Evolutionary conservation across 768 basidiomycete species (phyloP), one percentile per base, ranked within the genome.

Genomic region (Phylloporus sp.): DNA sequence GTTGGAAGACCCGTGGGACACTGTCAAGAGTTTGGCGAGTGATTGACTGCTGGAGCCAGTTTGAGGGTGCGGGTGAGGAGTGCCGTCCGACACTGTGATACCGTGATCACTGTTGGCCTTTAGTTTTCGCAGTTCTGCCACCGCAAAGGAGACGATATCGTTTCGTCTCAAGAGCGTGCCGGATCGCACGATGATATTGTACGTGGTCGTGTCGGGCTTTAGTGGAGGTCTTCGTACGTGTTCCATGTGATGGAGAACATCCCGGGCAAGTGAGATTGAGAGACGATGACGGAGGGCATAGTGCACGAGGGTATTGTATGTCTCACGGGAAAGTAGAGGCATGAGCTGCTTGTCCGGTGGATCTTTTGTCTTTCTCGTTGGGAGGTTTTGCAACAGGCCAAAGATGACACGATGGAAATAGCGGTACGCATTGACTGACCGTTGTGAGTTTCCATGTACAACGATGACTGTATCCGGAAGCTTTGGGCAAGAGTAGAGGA

Each of bases 271-370:
- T 1, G 57, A 47, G 15, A 74, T 64, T 6, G 81, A 81, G 32
- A 71, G 65, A n/a, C 76, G 74, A 54, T 84, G 74, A 8, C 77
- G 76, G 28, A 90, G 70, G 5, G 81, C 69, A 60, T 87, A 89
- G 50, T 84, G 73, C 4, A 90, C 54, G 22, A 90, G 74, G 1
- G 78, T 57, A 59, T 86, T 84, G 63, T 81, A 84, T 1, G 74
- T 66, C 18, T 65, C 59, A 9, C 70, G 48, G 33, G 71, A 66
- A 7, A 80, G 57, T 1, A 62, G 60, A 17, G 68, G 72, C 31
- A 66, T 59, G 40, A 55, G 28, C 15, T 49, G 42, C 41, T 52
- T 31, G 42, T 33, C 27, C n/a, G 50, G 50, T 50, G 56, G 46
- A 32, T 56, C 55, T 31, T 60, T 61, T 9, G 43, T 32, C 42